Evolutionary conservation across 306 rosid species (phyloP), one percentile per base, ranked within the genome.

Genomic region (Cucurbita moschata): DNA sequence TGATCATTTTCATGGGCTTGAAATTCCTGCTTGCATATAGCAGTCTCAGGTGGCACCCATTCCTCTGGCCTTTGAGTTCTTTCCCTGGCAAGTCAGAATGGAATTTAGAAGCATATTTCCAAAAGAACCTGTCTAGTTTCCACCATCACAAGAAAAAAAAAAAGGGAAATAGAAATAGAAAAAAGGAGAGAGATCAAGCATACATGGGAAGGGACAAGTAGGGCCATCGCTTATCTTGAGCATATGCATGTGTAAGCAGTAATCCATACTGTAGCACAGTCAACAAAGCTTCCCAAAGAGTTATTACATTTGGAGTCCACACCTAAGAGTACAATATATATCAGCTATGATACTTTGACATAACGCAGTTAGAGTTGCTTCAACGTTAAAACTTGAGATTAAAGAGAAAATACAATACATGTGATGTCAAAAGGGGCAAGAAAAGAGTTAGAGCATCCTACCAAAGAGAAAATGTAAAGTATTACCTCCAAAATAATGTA

Each of bases 221-320:
- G 43, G 91, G 96, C 98, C 97, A 90, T n/a, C 82, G 91, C 86
- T 87, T 90, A 85, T 94, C 98, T 84, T 94, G 98, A 78, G 95
- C 97, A 84, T 94, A 93, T 75, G 98, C 98, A 85, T 90, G 97
- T 49, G 62, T 86, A 83, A 94, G 83, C 77, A 94, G 82, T 76
- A 90, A 82, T 69, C 91, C 98, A 76, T 87, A 94, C 76, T 87
- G 96, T 49, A 89, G 76, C 37, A 90, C 97, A 14, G 98, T 94
- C 86, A 90, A 77, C 80, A 85, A 83, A 86, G 98, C 97, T 86
- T 94, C 97, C 92, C 87, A 91, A 21, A 94, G 79, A 26, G 98
- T 90, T 68, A 94, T 82, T 79, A 84, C 95, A 19, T 94, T 82
- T 54, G 98, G 97, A 77, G 97, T 90, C 98, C 97, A 94, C 49